Evolutionary conservation across 768 basidiomycete genomes (phyloP), one percentile per base, ranked within the genome.

Genomic region (Neoboletus subvelutipes): DNA sequence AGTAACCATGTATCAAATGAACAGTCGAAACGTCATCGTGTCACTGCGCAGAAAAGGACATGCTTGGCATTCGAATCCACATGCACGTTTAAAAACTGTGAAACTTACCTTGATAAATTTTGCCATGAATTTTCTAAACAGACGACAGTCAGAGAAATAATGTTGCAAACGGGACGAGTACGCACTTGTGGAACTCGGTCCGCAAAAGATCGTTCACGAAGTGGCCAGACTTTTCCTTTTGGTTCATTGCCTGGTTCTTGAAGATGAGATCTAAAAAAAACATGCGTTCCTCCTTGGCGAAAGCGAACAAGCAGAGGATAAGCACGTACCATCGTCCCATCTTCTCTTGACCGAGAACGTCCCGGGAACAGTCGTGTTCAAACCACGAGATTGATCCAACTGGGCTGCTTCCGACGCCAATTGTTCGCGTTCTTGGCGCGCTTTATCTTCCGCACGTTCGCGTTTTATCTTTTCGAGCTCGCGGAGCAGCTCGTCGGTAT

Each of bases 391-490:
- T 60, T 92, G 86, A 1, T 92, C 93, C 3, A 99, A 79, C 7
- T 94, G 75, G 34, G 84, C 82, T 24, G 82, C 82, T 10, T 79
- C 72, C 17, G 79, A 71, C 1, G 80, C 89, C 8, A 83, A 81
- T 63, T 89, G 81, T 66, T 93, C 93, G 41, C 79, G 79, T 42
- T 97, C 96, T 70, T 84, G 78, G 43, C 90, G 80, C 37, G 81
- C 88, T 68, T 94, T 94, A 74, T 98, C 97, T 66, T 90, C 95
- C 12, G 95, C 95, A 11, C 96, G 82, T 68, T 98, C 95, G 46
- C 87, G 87, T 74, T 97, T 98, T 64, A 98, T 98, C 77, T 96
- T 98, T 74, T 97, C 96, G n/a, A 99, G 80, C 71, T 99, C 97
- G 26, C 94, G 86, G 59, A 99, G 78, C 24, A 99, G 80, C 66